A percentile compares a stretch with the other conserved stretches of the same genome.
These are phyloP conservation scores for Wallacemonas sp. DNA, from an alignment of 208 protist species.

Conservation along the genomic window DNA sequence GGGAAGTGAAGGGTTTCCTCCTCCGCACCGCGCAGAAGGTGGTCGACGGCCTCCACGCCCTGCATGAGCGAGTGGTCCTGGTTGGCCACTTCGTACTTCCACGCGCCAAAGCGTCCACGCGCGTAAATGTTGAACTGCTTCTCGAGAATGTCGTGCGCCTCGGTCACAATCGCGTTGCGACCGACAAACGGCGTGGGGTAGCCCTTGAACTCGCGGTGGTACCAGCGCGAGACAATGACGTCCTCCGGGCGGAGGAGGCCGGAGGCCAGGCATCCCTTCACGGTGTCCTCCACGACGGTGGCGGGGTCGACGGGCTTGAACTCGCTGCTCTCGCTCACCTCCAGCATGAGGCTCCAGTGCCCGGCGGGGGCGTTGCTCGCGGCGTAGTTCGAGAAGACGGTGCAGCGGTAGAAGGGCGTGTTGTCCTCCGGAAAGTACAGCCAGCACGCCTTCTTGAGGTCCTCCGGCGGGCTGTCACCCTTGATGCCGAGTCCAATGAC, in stretches of 20 bases:
- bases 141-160: constrained; percentile 39
- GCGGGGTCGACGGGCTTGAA: constrained; percentile 34
- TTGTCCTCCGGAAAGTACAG: constrained; percentile 75
- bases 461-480: constrained; percentile 36
- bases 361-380: constrained; percentile 55
- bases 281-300: constrained; percentile 50
- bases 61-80: constrained; percentile 75
- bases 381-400: constrained; percentile 79
- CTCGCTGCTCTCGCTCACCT: constrained; percentile 51
- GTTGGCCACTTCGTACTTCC: constrained; percentile 79
- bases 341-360: constrained; percentile 73
- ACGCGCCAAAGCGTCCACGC: constrained; percentile 68
- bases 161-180: constrained; percentile 50
- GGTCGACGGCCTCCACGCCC: constrained; percentile 65
- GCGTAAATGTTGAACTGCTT: constrained; percentile 50
- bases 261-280: constrained; percentile 36
- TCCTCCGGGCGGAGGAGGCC: constrained; percentile 43
- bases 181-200: constrained; percentile 75
- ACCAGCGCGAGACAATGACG: constrained; percentile 52
- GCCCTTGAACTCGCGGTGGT: constrained; percentile 62
- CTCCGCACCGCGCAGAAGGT: constrained; percentile 16
- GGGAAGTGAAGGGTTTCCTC: constrained; percentile 39
- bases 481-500: constrained; percentile 70
- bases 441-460: constrained; percentile 67
- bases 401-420: constrained; percentile 78